Base-by-base conservation (phyloP, 306 rosid species). In the Senna siamea region DNA sequence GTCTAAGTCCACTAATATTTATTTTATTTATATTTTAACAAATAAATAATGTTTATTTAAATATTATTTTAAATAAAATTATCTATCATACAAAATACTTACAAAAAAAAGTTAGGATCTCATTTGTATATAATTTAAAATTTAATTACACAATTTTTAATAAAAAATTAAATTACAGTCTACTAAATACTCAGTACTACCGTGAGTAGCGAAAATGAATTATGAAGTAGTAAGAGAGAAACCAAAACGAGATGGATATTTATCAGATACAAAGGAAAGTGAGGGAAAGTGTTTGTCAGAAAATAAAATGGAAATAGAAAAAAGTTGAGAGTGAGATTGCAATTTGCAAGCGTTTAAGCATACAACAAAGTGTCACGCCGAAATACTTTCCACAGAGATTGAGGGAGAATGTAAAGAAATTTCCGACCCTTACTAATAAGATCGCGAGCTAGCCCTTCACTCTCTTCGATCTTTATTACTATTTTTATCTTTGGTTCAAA, bases 401-500 rank as follows among this genome's bases (percentile, higher is more conserved):
- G 61, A 58, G 26, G 55, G 66, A 66, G 48, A 54, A 28, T 37
- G 56, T 62, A 8, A 63, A 58, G 66, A 34, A 37, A 74, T 34
- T 5, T 2, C 17, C 43, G 20, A 13, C 10, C 17, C 5, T 23
- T 41, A 34, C 12, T 72, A 17, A 23, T 72, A 17, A 41, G 78
- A 62, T 63, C 40, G 69, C 70, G 28, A 23, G 37, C 51, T 37
- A 43, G 17, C 55, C 38, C 10, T 38, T 72, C 69, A 17, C 61
- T 32, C 52, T 54, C 35, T 74, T 23, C 66, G 81, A 79, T 79
- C 73, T 41, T 48, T 58, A 14, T 12, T 26, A 26, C 2, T 26
- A 26, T 64, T 62, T 22, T 41, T 20, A 5, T 7, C 26, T 47
- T 26, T 50, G 6, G 3, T 18, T 12, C 47, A 26, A 44, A 66